These are phyloP conservation scores for Candida smagusa DNA, from an alignment of 1,139 yeast genomes.

Conservation along the genomic window DNA sequence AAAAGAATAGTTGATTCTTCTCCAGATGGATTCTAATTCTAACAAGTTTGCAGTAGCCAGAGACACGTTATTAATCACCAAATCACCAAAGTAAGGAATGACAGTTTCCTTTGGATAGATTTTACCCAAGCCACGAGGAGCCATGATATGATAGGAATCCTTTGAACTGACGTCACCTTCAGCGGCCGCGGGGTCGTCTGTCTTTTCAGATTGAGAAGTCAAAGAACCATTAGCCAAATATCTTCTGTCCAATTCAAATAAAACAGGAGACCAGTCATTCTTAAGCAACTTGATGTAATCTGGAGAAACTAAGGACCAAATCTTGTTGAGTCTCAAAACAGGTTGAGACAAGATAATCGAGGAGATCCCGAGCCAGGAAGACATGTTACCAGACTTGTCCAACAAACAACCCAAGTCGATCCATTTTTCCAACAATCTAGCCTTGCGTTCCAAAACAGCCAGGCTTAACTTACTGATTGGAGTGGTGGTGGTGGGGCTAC, in stretches of 20 bases:
- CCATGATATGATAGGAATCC: slow-evolving; percentile 68
- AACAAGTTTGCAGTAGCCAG: slow-evolving; percentile 41
- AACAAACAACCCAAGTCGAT: slow-evolving; percentile 76
- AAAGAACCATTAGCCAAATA: slow-evolving; percentile 45
- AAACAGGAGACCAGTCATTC: slow-evolving; percentile 92
- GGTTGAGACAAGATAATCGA: slow-evolving; percentile 83
- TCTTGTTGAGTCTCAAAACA: slow-evolving; percentile 63
- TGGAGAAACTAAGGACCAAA: slow-evolving; percentile 75
- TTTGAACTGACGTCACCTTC: slow-evolving; percentile 20
- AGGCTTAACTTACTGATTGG: slow-evolving; percentile 10
- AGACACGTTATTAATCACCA: slow-evolving; percentile 35
- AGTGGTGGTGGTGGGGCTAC: not conserved
- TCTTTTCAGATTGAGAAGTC: slow-evolving; percentile 8
- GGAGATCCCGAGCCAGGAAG: slow-evolving; percentile 91
- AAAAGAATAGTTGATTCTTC: slow-evolving; percentile 69
- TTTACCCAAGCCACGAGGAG: slow-evolving; percentile 85
- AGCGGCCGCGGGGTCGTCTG: slow-evolving; percentile 6
- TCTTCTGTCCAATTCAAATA: slow-evolving; percentile 82
- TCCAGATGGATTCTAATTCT: slow-evolving; percentile 64
- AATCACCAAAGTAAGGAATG: slow-evolving; percentile 89
- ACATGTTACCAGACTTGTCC: slow-evolving; percentile 87
- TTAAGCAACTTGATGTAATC: slow-evolving; percentile 61
- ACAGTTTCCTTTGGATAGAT: slow-evolving; percentile 74
- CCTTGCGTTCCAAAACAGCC: slow-evolving; percentile 46
- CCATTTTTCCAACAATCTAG: slow-evolving; percentile 76